A percentile compares a stretch with the other conserved stretches of the same genome.
These are phyloP conservation scores for Colletotrichum costaricense DNA, from an alignment of 2,329 filamentous ascomycete genomes.

Conservation along the genomic window DNA sequence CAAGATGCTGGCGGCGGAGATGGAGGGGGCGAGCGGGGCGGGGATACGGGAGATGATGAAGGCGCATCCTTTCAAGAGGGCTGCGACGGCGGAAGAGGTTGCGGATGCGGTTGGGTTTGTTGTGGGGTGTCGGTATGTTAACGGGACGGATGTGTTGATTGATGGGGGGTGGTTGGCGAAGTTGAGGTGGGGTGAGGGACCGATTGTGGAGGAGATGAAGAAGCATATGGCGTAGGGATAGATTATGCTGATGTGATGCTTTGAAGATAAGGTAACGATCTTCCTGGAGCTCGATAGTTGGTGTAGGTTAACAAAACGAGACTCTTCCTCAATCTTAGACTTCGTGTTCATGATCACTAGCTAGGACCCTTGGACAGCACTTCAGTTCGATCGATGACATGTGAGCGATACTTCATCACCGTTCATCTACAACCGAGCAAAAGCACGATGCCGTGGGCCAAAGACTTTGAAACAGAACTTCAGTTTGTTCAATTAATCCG, in stretches of 20 bases:
- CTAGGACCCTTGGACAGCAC: not conserved
- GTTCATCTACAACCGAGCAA: not conserved
- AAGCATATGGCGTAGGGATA: not conserved
- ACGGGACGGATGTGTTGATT: conserved; percentile 8
- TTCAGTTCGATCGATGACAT: not conserved
- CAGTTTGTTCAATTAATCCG: not conserved
- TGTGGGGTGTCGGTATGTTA: not conserved
- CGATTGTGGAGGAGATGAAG: not conserved
- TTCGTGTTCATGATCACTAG: not conserved
- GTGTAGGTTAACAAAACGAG: fast-evolving
- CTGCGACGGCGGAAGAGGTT: conserved; percentile 8
- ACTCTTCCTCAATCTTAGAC: not conserved
- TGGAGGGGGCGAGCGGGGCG: not conserved
- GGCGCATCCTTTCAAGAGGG: conserved; percentile 12
- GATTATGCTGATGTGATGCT: not conserved
- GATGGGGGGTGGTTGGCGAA: conserved; percentile 12
- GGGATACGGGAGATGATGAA: conserved; percentile 1
- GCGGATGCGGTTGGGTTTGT: conserved; percentile 24
- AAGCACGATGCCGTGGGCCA: not conserved
- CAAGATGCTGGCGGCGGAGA: conserved; percentile 19
- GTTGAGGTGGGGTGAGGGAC: not conserved
- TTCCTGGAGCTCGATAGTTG: not conserved
- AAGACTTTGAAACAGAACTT: not conserved
- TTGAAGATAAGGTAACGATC: not conserved
- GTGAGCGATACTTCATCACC: not conserved